Conservation (phyloP, 2,329 filamentous ascomycete genomes). For the Aspergillus texensis region DNA sequence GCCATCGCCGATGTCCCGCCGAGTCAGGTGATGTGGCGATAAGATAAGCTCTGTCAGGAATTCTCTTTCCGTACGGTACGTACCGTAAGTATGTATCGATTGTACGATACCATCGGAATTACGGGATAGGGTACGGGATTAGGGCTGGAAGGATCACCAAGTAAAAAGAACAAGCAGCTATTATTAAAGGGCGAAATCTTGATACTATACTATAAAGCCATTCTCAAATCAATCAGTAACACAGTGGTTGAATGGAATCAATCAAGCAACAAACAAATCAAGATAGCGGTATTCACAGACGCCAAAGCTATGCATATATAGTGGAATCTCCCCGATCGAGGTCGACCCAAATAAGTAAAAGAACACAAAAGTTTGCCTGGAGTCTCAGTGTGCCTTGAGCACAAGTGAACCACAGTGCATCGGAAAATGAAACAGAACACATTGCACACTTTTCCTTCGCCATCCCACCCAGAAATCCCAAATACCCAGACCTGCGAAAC, state of each 20-base stretch:
- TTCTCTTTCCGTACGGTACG: not conserved
- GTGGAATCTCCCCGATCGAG: not conserved
- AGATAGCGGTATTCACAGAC: conserved; percentile 21
- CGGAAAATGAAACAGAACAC: conserved; percentile 12
- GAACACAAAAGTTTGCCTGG: not conserved
- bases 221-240: not conserved
- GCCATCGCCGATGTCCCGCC: conserved; percentile 7
- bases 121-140: not conserved
- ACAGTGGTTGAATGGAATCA: conserved; percentile 5
- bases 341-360: conserved; percentile 2
- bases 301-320: conserved; percentile 32
- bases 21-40: conserved; percentile 25
- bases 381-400: not conserved
- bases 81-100: not conserved
- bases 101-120: not conserved
- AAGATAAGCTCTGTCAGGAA: conserved; percentile 20
- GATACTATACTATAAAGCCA: conserved; percentile 4
- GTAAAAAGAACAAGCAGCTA: not conserved
- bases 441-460: conserved; percentile 24
- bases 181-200: not conserved
- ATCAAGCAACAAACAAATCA: not conserved
- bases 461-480: conserved; percentile 21
- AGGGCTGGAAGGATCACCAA: not conserved
- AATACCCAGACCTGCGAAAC: conserved; percentile 34
- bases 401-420: not conserved